Base-by-base conservation (phyloP, 2,329 filamentous ascomycete genomes). In the Fonsecaea nubica region DNA sequence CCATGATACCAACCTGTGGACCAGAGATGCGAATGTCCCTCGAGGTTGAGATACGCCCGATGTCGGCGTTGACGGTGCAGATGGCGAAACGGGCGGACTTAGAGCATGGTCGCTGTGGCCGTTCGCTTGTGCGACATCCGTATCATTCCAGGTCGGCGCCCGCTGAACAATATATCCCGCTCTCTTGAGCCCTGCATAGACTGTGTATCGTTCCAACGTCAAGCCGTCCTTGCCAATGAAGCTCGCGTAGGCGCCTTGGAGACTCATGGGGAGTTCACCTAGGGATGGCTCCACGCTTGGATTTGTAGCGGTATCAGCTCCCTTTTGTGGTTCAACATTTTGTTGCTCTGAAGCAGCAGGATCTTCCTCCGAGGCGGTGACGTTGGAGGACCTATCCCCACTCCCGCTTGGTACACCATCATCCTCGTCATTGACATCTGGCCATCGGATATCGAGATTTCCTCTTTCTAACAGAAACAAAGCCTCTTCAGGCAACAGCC, bases 401-500 rank as follows among this genome's bases (percentile, higher is more conserved):
- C 45, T 50, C 21, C 45, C 54, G 33, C 13, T 57, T 21, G 36
- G 13, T n/a, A 13, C 6, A 35, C 40, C 54, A 4, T 66, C 12
- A 1, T 75, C 73, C 25, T 76, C 75, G 59, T 74, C 71, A 5
- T 75, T 75, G 5, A 77, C 75, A 42, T 73, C 72, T 1, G 92
- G 92, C 92, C 92, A 97, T 83, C 93, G 89, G 48, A 97, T 85
- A 77, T 98, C 92, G 74, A 98, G 74, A 55, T 87, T 93, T 0
- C 94, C 95, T 73, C 95, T 84, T 81, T 99, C 95, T 8, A 98
- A 83, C 69, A 97, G 78, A 74, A 93, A 97, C 61, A 99, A 83
- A 5, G 93, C 92, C 78, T 99, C 95, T 76, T 99, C 95, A 0
- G 94, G 94, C 45, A 97, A 78, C 58, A 99, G 76, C 93, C 93